Percentiles rank a stretch among this genome's conserved stretches.
These are phyloP conservation scores for Picea sitchensis DNA, from an alignment of 75 land plant species.

Conservation along the genomic window DNA sequence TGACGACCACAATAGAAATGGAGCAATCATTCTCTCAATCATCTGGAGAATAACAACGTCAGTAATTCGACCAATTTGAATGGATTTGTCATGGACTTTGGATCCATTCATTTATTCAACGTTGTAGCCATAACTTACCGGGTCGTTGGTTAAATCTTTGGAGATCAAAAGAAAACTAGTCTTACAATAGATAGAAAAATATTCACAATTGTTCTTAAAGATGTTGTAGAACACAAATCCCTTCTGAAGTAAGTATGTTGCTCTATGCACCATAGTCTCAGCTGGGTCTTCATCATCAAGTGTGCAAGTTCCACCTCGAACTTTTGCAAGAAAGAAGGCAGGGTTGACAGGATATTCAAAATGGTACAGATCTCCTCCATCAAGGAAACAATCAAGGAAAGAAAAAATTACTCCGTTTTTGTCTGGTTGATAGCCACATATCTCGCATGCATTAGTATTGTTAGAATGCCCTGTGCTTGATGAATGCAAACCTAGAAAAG, in stretches of 20 bases:
- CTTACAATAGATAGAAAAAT: slow-evolving; percentile 74
- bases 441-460: slow-evolving; percentile 41
- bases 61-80: too few relatives aligned
- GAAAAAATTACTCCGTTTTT: slow-evolving; percentile 42
- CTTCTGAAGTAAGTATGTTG: slow-evolving; percentile 49
- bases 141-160: too few relatives aligned
- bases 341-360: slow-evolving; percentile 41
- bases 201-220: slow-evolving; percentile 79
- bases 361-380: slow-evolving; percentile 41
- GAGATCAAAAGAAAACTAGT: slow-evolving; percentile 43
- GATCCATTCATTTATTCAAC: too few relatives aligned
- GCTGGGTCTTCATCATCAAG: slow-evolving; percentile 54
- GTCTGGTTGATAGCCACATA: slow-evolving; percentile 28
- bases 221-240: slow-evolving; percentile 62
- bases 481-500: slow-evolving; percentile 16
- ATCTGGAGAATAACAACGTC: too few relatives aligned
- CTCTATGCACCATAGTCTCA: slow-evolving; percentile 58
- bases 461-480: slow-evolving; percentile 54
- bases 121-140: too few relatives aligned
- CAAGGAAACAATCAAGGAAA: slow-evolving; percentile 49
- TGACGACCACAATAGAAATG: too few relatives aligned
- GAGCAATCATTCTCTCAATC: too few relatives aligned
- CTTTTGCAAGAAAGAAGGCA: slow-evolving; percentile 53
- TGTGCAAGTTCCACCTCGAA: slow-evolving; percentile 79
- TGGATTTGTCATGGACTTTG: too few relatives aligned